phyloP scores from a whole-genome alignment of 2,329 filamentous ascomycete species.

The Septoria linicola region DNA sequence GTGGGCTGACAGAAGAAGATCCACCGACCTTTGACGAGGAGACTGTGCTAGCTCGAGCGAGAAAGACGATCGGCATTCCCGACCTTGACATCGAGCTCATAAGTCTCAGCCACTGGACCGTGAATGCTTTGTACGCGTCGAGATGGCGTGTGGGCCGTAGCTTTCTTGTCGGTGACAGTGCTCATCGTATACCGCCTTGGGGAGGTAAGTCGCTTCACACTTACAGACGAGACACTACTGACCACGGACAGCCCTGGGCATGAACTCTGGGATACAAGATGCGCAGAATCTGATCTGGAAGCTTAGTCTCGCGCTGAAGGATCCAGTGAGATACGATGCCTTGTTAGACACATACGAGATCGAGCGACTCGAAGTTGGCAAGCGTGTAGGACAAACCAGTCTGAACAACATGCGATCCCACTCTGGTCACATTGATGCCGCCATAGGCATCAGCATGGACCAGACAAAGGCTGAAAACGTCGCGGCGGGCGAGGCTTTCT shows the following conservation, averaged over 20 bases:
- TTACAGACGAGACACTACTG: background rate
- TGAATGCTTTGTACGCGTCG: background rate
- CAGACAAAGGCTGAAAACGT: background rate
- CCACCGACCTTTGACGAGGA: background rate
- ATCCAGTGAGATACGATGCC: background rate
- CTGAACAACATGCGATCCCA: background rate
- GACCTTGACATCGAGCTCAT: background rate
- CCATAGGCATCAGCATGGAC: background rate
- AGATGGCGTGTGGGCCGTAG: background rate
- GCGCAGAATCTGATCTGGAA: slow-evolving; percentile 3
- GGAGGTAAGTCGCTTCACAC: background rate
- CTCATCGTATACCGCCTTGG: background rate
- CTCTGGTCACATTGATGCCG: background rate
- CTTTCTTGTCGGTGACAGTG: slow-evolving; percentile 3
- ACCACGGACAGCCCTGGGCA: background rate
- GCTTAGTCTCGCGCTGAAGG: background rate
- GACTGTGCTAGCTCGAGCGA: background rate
- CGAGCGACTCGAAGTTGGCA: background rate
- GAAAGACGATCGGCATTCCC: background rate
- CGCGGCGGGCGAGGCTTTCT: background rate
- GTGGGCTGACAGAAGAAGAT: background rate
- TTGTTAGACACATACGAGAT: background rate
- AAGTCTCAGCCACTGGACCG: background rate
- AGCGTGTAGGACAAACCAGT: background rate
- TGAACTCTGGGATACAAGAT: background rate